Base-by-base conservation (phyloP, 768 basidiomycete species). In the Dentipellis fragilis region DNA sequence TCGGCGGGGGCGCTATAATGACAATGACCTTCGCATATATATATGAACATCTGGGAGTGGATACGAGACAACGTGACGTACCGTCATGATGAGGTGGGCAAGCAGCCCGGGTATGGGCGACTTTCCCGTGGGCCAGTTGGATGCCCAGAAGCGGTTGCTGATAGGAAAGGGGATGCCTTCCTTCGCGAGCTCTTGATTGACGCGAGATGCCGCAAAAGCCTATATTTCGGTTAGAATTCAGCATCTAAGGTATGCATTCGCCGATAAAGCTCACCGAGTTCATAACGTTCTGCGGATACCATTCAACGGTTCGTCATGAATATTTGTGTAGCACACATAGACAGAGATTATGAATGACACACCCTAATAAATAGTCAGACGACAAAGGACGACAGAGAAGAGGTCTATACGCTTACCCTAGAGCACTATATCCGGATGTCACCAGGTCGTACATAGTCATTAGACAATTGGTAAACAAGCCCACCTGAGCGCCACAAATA, bases 121-220 rank as follows among this genome's bases (percentile, higher is more conserved):
- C 58, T 76, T 76, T 8, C 80, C 78, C 2, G 76, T 78, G 1
- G 80, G 80, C 80, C 79, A 80, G 62, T 81, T 83, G 0, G 78
- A 79, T 1, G 81, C 81, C 80, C 80, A 81, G 60, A 83, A 79
- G 22, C 65, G 72, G 59, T 78, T 81, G 3, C 79, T 78, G 54
- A 80, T 80, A 0, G 80, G 80, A 0, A 83, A 72, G 10, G 80
- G 80, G 16, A 83, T 68, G 1, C 81, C 81, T 62, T 81, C 81
- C 57, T 83, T 83, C 5, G 81, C 81, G 5, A 83, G 74, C 53
- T 83, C 81, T 69, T 82, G 81, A 54, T 81, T 81, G 3, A 83
- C 71, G 16, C 76, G 73, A 0, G 76, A 66, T 2, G n/a, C 7
- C 8, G 42, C 42, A 16, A 45, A 45, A 0, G 42, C 42, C 42